Percentiles rank a stretch among this genome's conserved stretches.
phyloP scores from a whole-genome alignment of 2,329 filamentous ascomycete species.

The Chaetomiaceae sp. region DNA sequence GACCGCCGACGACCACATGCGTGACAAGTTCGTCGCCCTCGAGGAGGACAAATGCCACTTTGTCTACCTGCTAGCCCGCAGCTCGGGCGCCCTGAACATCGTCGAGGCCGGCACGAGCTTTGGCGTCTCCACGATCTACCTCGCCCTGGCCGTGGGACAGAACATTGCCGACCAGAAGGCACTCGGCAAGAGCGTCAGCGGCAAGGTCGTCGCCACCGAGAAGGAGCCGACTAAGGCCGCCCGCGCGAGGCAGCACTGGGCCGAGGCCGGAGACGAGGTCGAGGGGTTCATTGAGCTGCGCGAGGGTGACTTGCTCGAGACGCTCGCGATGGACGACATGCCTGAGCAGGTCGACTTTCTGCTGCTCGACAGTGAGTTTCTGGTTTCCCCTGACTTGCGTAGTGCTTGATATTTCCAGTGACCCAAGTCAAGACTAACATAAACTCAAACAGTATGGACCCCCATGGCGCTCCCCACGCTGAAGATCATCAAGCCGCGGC shows the following conservation, averaged over 20 bases:
- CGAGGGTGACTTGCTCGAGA: conserved; percentile 54
- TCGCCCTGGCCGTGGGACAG: conserved; percentile 51
- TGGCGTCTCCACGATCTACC: conserved; percentile 58
- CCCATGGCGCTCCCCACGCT: conserved; percentile 33
- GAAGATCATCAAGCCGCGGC: conserved; percentile 33
- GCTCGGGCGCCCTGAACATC: conserved; percentile 44
- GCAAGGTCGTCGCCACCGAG: conserved; percentile 55
- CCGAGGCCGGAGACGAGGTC: conserved; percentile 43
- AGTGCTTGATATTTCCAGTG: no score
- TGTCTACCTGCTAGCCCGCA: conserved; percentile 48
- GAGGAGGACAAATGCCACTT: conserved; percentile 55
- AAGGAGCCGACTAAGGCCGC: conserved; percentile 51
- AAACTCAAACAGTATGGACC: conserved; percentile 25
- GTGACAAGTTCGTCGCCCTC: conserved; percentile 55
- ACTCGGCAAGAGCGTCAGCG: conserved; percentile 18
- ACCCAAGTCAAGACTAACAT: neutral
- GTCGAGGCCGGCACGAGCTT: conserved; percentile 59
- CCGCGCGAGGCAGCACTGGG: conserved; percentile 50
- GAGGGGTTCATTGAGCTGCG: conserved; percentile 50
- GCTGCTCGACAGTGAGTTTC: conserved; percentile 54
- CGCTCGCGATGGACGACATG: conserved; percentile 42
- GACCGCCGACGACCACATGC: conserved; percentile 12
- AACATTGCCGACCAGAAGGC: conserved; percentile 31
- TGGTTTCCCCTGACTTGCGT: no score
- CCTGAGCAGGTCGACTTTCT: conserved; percentile 50